phyloP scores from a whole-genome alignment of 1,284 basidiomycete genomes.

The Moesziomyces parantarcticus region DNA sequence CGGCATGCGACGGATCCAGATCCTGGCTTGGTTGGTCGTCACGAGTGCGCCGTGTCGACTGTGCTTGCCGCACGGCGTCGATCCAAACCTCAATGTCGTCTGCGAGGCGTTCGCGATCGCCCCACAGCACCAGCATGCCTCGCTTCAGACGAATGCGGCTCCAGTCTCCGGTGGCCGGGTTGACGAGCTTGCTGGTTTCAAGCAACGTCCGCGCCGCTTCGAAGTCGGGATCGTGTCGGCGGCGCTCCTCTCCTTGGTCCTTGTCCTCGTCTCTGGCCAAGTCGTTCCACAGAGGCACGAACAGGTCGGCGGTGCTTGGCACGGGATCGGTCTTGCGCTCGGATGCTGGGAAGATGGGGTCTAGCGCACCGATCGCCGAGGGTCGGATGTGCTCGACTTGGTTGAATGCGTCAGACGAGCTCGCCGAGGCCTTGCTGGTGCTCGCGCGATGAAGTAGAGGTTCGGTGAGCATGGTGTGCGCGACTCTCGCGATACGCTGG shows the following conservation, averaged over 20 bases:
- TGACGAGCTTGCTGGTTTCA: constrained; percentile 55
- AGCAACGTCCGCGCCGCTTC: constrained; percentile 29
- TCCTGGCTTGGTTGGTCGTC: constrained; percentile 43
- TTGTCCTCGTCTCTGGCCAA: not conserved
- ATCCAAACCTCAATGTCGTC: constrained; percentile 63
- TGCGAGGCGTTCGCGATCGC: constrained; percentile 60
- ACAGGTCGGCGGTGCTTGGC: constrained; percentile 40
- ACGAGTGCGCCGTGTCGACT: constrained; percentile 1
- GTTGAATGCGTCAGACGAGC: constrained; percentile 26
- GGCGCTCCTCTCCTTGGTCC: constrained; percentile 8
- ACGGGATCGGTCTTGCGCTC: constrained; percentile 55
- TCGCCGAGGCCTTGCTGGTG: constrained; percentile 3
- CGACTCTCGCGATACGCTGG: constrained; percentile 39
- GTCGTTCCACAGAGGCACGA: constrained; percentile 34
- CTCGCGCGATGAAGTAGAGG: constrained; percentile 44
- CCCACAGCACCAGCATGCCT: constrained; percentile 62
- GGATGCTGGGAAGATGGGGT: constrained; percentile 48
- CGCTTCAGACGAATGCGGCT: constrained; percentile 43
- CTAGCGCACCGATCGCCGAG: constrained; percentile 30
- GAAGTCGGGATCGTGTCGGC: constrained; percentile 24
- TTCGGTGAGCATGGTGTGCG: constrained; percentile 51
- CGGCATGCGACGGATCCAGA: constrained; percentile 10
- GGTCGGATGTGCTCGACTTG: constrained; percentile 26
- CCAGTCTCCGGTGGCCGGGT: constrained; percentile 63
- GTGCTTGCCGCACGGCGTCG: constrained; percentile 31